Base-by-base conservation (phyloP, 495 filamentous ascomycete species). In the Podospora sp. region DNA sequence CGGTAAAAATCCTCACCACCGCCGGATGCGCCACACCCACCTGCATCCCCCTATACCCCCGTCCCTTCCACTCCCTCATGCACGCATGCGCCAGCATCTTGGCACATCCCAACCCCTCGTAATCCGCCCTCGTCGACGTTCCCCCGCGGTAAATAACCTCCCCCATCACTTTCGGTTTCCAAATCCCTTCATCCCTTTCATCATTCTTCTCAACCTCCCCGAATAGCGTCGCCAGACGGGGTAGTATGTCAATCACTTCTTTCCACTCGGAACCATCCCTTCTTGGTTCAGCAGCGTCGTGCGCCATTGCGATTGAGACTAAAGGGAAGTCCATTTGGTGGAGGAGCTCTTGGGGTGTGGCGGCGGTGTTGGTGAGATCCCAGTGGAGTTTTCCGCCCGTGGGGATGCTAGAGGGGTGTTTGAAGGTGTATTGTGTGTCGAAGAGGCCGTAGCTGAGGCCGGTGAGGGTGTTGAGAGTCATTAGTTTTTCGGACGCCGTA, bases 361-460 rank as follows among this genome's bases (percentile, higher is more conserved):
- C 65, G 0, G 69, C 2, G n/a, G 74, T 59, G 20, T 40, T 25
- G 26, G 65, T 67, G 0, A 65, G 51, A 25, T 83, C 75, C 80
- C 78, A 84, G 74, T 77, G 81, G 22, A 82, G 75, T n/a, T 61
- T 70, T 9, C 83, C 82, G 3, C 71, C 78, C 8, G 73, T 75
- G 9, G 74, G 71, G 0, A 61, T 76, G 3, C 79, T 80, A 33
- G 75, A 75, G 40, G 79, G 72, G 1, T 68, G 68, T 67, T 80
- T 82, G 75, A 78, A 85, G 12, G 68, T 58, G 66, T 82, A 83
- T 9, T 82, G 69, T 16, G 66, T 80, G 72, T 84, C 78, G 75
- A 83, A 83, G 18, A 84, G 75, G 62, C 80, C 79, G 59, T 71
- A 81, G 3, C 77, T 79, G 6, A 80, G 59, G 24, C 80, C 81